phyloP scores from a whole-genome alignment of 2,329 filamentous ascomycete genomes.

The Mollisiaceae sp. region DNA sequence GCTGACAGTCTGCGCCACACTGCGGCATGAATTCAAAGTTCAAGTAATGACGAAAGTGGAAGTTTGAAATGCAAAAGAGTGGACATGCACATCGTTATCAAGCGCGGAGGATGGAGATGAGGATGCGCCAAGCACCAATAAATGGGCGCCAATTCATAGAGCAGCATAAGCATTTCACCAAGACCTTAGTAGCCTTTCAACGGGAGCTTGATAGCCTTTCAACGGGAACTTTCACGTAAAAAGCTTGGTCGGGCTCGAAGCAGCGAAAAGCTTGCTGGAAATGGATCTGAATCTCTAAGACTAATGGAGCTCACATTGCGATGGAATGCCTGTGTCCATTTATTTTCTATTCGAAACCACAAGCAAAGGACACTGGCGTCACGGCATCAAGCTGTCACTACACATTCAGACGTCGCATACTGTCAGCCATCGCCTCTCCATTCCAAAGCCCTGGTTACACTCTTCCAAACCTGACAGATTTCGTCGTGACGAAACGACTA shows the following conservation, averaged over 20 bases:
- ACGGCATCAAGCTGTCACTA: too few relatives aligned
- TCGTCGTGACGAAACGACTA: too few relatives aligned
- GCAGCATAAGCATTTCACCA: neutral
- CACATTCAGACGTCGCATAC: too few relatives aligned
- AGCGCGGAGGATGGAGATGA: neutral
- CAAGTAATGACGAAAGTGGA: conserved; percentile 2
- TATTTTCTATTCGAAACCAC: too few relatives aligned
- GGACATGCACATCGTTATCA: neutral
- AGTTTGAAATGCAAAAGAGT: neutral
- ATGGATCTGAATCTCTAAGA: neutral
- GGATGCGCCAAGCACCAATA: conserved; percentile 6
- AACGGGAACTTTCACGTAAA: neutral
- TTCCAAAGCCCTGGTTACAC: too few relatives aligned
- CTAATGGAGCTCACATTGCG: neutral
- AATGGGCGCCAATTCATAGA: neutral
- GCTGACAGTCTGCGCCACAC: neutral
- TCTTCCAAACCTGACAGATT: too few relatives aligned
- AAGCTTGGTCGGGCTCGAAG: neutral
- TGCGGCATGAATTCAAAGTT: neutral
- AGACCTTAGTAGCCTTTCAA: neutral
- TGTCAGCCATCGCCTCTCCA: too few relatives aligned
- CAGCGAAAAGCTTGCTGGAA: neutral
- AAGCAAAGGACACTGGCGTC: too few relatives aligned
- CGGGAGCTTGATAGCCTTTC: neutral
- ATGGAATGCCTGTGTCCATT: too few relatives aligned